These are phyloP conservation scores for Aspergillus sclerotioniger DNA, from an alignment of 495 filamentous ascomycete genomes.

Conservation along the genomic window DNA sequence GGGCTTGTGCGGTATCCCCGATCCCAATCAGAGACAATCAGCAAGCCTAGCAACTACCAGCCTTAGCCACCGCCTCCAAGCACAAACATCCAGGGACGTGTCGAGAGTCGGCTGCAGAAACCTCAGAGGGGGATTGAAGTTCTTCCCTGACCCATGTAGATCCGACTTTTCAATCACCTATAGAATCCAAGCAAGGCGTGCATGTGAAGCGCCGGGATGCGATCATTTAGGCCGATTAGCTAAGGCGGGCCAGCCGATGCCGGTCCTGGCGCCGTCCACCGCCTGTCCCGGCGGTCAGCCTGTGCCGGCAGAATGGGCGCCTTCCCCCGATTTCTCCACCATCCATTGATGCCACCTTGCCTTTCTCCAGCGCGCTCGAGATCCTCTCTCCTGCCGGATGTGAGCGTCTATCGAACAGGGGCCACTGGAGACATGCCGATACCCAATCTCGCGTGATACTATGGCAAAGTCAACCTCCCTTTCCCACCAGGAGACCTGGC, in stretches of 20 bases:
- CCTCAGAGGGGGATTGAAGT: not conserved
- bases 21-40: conserved; percentile 28
- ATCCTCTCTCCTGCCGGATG: not conserved
- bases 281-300: conserved; percentile 22
- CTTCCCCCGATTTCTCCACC: conserved; percentile 11
- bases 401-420: not conserved
- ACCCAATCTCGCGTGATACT: conserved; percentile 31
- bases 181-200: conserved; percentile 6
- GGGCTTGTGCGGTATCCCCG: conserved; percentile 27
- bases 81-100: conserved; percentile 8
- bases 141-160: not conserved
- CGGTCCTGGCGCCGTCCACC: not conserved
- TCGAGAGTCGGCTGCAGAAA: not conserved
- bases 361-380: not conserved
- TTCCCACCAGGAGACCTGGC: conserved; percentile 64
- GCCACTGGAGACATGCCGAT: conserved; percentile 5
- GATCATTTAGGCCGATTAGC: conserved; percentile 3
- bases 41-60: conserved; percentile 9
- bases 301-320: conserved; percentile 32
- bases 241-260: conserved; percentile 17
- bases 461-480: conserved; percentile 42
- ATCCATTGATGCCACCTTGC: conserved; percentile 5
- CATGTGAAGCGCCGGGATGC: conserved; percentile 11
- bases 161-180: not conserved
- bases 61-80: conserved; percentile 2